These are phyloP conservation scores for Leccinum sublutescens DNA, from an alignment of 768 basidiomycete species.

Conservation along the genomic window DNA sequence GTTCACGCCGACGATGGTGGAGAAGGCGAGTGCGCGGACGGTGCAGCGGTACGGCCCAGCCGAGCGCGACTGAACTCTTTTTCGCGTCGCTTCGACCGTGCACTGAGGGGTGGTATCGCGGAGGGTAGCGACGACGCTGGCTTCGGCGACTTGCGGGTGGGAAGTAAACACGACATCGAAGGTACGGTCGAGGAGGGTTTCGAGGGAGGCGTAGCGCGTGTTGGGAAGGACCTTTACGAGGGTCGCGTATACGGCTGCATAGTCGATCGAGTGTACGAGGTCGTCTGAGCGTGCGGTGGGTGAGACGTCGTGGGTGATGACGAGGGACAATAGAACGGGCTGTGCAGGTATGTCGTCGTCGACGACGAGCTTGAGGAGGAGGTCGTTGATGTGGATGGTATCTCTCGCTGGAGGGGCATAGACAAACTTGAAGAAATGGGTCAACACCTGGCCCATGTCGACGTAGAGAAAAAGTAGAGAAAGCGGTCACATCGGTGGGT, in stretches of 20 bases:
- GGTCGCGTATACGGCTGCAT: conserved; percentile 40
- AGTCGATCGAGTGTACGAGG: conserved; percentile 61
- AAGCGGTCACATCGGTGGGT: too few relatives aligned
- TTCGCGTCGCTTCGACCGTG: conserved; percentile 39
- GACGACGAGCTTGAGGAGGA: conserved; percentile 43
- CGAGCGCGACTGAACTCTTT: conserved; percentile 11
- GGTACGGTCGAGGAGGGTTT: conserved; percentile 43
- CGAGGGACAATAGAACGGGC: conserved; percentile 52
- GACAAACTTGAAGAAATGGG: background rate
- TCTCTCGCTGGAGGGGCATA: conserved; percentile 14
- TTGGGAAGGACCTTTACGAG: conserved; percentile 27
- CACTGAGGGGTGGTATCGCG: conserved; percentile 47
- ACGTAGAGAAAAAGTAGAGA: background rate
- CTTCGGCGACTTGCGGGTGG: conserved; percentile 34
- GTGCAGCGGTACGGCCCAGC: conserved; percentile 22
- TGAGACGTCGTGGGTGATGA: conserved; percentile 49
- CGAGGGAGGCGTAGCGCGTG: conserved; percentile 41
- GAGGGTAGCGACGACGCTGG: conserved; percentile 46
- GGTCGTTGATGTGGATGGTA: conserved; percentile 47
- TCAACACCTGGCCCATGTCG: background rate
- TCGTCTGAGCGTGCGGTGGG: conserved; percentile 52
- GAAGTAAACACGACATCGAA: conserved; percentile 38
- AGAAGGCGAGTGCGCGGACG: conserved; percentile 45
- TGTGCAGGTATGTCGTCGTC: conserved; percentile 37
- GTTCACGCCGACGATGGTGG: conserved; percentile 66